Evolutionary conservation across 148 eudicot genomes (phyloP).

Genomic region (Spergularia marina): DNA sequence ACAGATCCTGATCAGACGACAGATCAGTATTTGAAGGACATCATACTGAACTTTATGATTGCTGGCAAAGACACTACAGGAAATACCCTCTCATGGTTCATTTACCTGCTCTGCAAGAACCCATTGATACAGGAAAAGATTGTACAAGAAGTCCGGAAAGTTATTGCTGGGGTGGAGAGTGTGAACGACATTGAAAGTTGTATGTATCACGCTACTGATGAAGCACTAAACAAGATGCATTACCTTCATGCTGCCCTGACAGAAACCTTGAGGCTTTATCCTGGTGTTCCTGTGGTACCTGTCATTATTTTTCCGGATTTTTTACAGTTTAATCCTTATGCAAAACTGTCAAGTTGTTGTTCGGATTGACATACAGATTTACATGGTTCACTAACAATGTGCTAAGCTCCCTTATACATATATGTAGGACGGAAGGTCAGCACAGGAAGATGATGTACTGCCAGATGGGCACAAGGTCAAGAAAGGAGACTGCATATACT

Average conservation of each 20-base stretch:
- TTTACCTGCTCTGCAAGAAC: slow-evolving; percentile 65
- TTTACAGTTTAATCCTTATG: too few relatives aligned
- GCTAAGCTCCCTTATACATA: too few relatives aligned
- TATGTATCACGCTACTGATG: slow-evolving; percentile 39
- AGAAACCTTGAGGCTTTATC: slow-evolving; percentile 60
- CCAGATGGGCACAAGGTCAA: slow-evolving; percentile 63
- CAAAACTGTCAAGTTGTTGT: too few relatives aligned
- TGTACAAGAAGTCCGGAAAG: slow-evolving; percentile 42
- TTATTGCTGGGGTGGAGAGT: slow-evolving; percentile 11
- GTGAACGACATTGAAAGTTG: slow-evolving; percentile 29
- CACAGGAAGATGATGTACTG: slow-evolving; percentile 54
- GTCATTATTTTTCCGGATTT: neutral
- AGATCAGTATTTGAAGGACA: slow-evolving; percentile 52
- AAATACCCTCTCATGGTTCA: slow-evolving; percentile 65
- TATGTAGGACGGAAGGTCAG: slow-evolving; percentile 61
- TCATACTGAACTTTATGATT: slow-evolving; percentile 58
- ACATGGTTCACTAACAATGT: too few relatives aligned
- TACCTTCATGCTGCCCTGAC: slow-evolving; percentile 63
- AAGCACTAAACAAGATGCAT: slow-evolving; percentile 53
- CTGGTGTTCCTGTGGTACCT: slow-evolving; percentile 58
- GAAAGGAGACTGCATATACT: slow-evolving; percentile 60
- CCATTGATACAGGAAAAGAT: slow-evolving; percentile 58
- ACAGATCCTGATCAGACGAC: slow-evolving; percentile 42
- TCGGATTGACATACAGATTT: too few relatives aligned
- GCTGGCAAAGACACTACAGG: slow-evolving; percentile 75